Conservation (phyloP, 164 flowering plant species). For the Stephania yunnanensis region DNA sequence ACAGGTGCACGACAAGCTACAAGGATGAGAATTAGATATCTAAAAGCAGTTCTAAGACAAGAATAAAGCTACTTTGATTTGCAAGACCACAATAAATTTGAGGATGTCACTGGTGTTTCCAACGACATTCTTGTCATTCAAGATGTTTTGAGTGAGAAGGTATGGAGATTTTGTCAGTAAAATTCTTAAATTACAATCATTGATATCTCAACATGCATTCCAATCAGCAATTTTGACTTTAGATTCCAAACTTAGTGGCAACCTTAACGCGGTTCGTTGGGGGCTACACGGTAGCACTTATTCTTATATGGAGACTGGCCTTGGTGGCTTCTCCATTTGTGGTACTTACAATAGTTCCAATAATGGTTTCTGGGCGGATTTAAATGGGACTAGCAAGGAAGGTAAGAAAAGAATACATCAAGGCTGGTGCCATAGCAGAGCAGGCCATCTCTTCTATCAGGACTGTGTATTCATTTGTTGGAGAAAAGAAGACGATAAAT, state of each 20-base stretch:
- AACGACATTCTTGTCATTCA: slow-evolving; percentile 74
- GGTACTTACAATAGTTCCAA: slow-evolving; percentile 60
- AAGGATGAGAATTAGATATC: slow-evolving; percentile 59
- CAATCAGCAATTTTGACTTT: not conserved
- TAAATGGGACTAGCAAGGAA: slow-evolving; percentile 51
- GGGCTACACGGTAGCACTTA: slow-evolving; percentile 50
- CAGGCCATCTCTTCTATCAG: slow-evolving; percentile 74
- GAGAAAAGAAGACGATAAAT: slow-evolving; percentile 50
- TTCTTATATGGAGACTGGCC: slow-evolving; percentile 68
- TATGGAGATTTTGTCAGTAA: slow-evolving; percentile 4
- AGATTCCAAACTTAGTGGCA: slow-evolving; percentile 79
- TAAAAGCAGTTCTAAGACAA: slow-evolving; percentile 77
- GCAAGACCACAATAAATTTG: slow-evolving; percentile 61
- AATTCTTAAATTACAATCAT: not conserved
- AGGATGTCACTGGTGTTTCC: slow-evolving; percentile 67
- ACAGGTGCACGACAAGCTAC: slow-evolving; percentile 77
- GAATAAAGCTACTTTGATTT: slow-evolving; percentile 79
- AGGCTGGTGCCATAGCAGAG: slow-evolving; percentile 61
- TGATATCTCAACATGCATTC: not conserved
- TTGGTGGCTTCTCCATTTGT: slow-evolving; percentile 63
- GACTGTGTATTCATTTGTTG: slow-evolving; percentile 81
- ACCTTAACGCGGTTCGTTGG: slow-evolving; percentile 50
- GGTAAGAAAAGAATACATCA: slow-evolving; percentile 57
- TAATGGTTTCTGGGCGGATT: slow-evolving; percentile 60
- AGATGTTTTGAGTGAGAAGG: slow-evolving; percentile 79